phyloP scores from a whole-genome alignment of 2,329 filamentous ascomycete genomes.

The Claviceps quebecensis region DNA sequence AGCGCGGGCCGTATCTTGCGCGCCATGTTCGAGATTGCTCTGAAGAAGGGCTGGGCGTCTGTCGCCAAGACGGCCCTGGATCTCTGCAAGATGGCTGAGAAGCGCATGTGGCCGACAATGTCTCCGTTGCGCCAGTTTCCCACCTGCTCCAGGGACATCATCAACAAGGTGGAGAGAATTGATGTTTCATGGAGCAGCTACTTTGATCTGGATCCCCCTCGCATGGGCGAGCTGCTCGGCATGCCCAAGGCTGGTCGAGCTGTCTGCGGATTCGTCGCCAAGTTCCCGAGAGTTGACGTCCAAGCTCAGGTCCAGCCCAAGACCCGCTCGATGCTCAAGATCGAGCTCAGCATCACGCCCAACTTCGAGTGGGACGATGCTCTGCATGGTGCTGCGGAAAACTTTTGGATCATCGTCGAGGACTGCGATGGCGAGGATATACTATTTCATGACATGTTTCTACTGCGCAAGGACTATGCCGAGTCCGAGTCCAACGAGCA shows the following conservation, averaged over 20 bases:
- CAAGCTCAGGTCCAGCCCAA: conserved; percentile 91
- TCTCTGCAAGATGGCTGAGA: conserved; percentile 98
- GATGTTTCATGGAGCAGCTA: conserved; percentile 89
- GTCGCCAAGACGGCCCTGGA: conserved; percentile 88
- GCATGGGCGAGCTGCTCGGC: conserved; percentile 88
- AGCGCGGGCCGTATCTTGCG: conserved; percentile 91
- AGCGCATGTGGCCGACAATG: conserved; percentile 99
- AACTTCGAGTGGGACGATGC: conserved; percentile 93
- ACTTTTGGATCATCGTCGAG: conserved; percentile 94
- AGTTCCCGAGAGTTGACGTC: conserved; percentile 85
- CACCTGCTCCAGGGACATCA: conserved; percentile 65
- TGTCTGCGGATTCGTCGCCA: conserved; percentile 75
- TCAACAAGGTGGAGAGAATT: conserved; percentile 87
- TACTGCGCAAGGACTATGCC: conserved; percentile 82
- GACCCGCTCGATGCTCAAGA: conserved; percentile 80
- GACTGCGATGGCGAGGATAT: conserved; percentile 96
- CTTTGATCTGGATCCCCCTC: conserved; percentile 89
- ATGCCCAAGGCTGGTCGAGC: conserved; percentile 76
- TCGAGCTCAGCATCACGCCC: conserved; percentile 82
- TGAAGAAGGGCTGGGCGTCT: conserved; percentile 91
- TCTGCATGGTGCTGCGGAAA: conserved; percentile 76
- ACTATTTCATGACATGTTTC: conserved; percentile 84
- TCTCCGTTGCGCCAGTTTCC: conserved; percentile 85
- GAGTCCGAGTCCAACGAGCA: conserved; percentile 80
- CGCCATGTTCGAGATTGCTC: conserved; percentile 91